Evolutionary conservation across 2,329 filamentous ascomycete genomes (phyloP), one percentile per base, ranked within the genome.

Genomic region (Ceratocystis variospora): DNA sequence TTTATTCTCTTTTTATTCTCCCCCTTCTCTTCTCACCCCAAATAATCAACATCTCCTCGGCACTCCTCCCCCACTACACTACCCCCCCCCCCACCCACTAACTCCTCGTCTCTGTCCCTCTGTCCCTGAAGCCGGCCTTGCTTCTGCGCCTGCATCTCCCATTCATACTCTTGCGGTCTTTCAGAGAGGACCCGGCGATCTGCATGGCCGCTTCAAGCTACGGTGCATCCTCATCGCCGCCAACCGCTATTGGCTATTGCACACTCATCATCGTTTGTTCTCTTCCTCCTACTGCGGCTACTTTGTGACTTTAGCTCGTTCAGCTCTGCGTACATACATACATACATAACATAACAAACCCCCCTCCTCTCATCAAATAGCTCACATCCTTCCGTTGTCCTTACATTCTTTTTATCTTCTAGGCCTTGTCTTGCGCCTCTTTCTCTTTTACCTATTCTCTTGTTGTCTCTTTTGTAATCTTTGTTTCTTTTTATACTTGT

Each of bases 1-100:
- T 68, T 69, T 61, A 66, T 68, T 62, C 41, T 53, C 61, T 22
- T 68, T 48, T n/a, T 68, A 50, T 61, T 61, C 46, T 50, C 64
- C n/a, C 28, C 25, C 63, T 66, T 61, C 61, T 17, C 50, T 53
- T 17, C 6, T 28, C 19, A n/a, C 45, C 45, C 45, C 45, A 15
- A 46, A 37, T 37, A 46, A n/a, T 46, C 15, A 5, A 12, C 50
- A 55, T 19, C 50, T 12, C 17, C 25, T 10, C 50, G 5, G 50
- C 50, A 55, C 50, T 55, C 50, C 50, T 7, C 5, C 10, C 22
- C 22, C 50, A 0, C 22, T 22, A 22, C 22, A 2, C 50, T 1
- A 7, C 22, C 50, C 5, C 48, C 48, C 17, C 48, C 50, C 17
- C 8, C 50, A 6, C 55, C 59, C 53, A 66, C 55, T 41, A 62